These are phyloP conservation scores for Thermoascus crustaceus DNA, from an alignment of 2,329 filamentous ascomycete genomes.

Conservation along the genomic window DNA sequence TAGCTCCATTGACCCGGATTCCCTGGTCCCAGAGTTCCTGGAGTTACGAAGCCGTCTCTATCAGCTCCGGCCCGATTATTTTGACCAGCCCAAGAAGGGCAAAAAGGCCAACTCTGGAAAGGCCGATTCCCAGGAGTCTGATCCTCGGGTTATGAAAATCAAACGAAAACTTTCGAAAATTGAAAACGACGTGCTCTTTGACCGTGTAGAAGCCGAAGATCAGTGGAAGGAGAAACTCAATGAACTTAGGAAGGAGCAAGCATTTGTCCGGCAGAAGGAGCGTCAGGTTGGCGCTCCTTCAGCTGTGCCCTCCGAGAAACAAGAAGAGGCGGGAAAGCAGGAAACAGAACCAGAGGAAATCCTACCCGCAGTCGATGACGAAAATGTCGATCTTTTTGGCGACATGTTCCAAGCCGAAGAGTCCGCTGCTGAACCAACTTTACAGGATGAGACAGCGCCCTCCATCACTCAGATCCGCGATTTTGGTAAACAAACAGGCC, in stretches of 20 bases:
- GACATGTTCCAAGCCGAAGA: conserved; percentile 47
- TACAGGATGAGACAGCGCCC: conserved; percentile 24
- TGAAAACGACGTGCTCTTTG: conserved; percentile 69
- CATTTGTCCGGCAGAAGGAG: conserved; percentile 22
- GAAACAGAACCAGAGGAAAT: conserved; percentile 13
- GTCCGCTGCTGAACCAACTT: conserved; percentile 35
- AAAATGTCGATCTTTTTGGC: conserved; percentile 42
- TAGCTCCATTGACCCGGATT: conserved; percentile 66
- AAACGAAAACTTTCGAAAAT: conserved; percentile 68
- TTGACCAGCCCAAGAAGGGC: conserved; percentile 34
- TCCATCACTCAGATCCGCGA: conserved; percentile 56
- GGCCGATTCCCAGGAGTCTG: conserved; percentile 11
- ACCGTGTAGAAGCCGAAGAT: conserved; percentile 56
- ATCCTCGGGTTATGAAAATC: conserved; percentile 54
- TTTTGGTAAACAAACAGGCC: conserved; percentile 74
- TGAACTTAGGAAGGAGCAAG: conserved; percentile 53
- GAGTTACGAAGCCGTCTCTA: conserved; percentile 64
- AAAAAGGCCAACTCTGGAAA: conserved; percentile 30
- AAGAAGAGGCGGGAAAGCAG: conserved; percentile 11
- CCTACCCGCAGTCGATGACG: conserved; percentile 32
- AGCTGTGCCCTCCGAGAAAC: conserved; percentile 8
- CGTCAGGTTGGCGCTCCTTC: conserved; percentile 44
- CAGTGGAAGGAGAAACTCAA: conserved; percentile 56
- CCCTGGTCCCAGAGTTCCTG: conserved; percentile 67
- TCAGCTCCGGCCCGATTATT: conserved; percentile 49